phyloP scores from a whole-genome alignment of 768 basidiomycete species.

The Boletus fagicola region DNA sequence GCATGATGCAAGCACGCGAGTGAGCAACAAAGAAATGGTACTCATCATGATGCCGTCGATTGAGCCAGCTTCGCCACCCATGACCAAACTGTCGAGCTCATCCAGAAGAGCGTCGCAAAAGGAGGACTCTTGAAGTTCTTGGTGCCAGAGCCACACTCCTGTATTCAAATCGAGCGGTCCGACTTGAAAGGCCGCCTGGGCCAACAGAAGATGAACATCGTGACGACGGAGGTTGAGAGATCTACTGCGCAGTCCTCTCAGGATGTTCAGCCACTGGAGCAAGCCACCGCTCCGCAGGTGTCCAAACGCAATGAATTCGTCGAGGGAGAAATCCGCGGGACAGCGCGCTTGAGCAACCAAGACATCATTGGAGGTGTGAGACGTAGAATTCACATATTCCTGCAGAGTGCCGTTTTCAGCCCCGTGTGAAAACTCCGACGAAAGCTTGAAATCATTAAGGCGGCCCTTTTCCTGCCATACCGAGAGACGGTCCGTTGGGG shows the following conservation, averaged over 20 bases:
- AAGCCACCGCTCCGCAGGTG: no score
- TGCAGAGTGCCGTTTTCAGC: neutral
- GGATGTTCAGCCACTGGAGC: no score
- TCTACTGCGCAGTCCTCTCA: no score
- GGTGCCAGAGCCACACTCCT: no score
- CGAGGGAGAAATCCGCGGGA: no score
- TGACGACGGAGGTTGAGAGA: no score
- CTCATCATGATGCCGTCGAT: slow-evolving; percentile 27
- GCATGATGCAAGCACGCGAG: neutral
- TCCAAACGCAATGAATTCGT: no score
- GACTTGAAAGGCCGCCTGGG: neutral
- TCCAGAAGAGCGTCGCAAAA: no score
- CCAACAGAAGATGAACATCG: no score
- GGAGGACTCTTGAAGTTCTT: no score
- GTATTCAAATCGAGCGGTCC: slow-evolving; percentile 23
- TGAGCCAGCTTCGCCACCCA: neutral
- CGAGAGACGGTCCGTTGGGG: neutral
- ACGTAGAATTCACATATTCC: neutral
- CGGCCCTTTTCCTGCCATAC: neutral
- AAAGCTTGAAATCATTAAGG: neutral
- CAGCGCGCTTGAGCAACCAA: neutral
- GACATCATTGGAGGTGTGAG: neutral
- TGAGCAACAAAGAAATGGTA: slow-evolving; percentile 31
- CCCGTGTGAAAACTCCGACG: neutral
- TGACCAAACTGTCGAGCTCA: neutral